Evolutionary conservation across 306 rosid species (phyloP), one percentile per base, ranked within the genome.

Genomic region (Dryas drummondii): DNA sequence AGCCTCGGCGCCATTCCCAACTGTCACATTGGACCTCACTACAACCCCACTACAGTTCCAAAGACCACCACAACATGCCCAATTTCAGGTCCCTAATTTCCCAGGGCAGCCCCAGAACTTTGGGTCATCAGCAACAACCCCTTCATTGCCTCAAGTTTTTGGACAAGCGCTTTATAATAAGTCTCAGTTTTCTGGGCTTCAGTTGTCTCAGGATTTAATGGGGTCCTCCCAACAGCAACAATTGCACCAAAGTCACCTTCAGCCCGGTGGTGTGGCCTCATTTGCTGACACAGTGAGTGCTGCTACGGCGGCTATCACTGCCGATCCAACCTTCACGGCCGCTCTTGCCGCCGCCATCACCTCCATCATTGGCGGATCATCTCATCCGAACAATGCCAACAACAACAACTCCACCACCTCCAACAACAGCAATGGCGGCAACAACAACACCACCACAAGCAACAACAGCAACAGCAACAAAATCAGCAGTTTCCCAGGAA

Each of bases 261-360:
- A 32, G 37, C 37, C 37, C 2, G 37, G 37, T 32, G 37, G 37
- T 32, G 37, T 32, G 37, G 81, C 91, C 8, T 82, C 91, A 0
- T 64, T 85, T 22, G 88, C 92, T 27, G 97, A 94, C 54, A 79
- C 92, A 0, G 88, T 92, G 59, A 91, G 86, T 54, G 98, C 98
- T 0, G 98, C 98, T 48, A 86, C 98, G 0, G 91, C 98, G 0
- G 97, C 97, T 47, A 90, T 96, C 85, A 88, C 99, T 0, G 76
- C 93, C 5, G 97, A 96, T 52, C 99, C 99, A 0, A 89, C 87
- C 54, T 96, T 96, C 88, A 90, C 96, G 0, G 99, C 98, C 0
- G 99, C 86, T 0, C 91, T 96, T 6, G 99, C 98, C 0, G 99
- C 99, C 1, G 99, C 99, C 13, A 92, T 96, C 83, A 86, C 96